Base-by-base conservation (phyloP, 768 basidiomycete species). In the Postia placenta region DNA sequence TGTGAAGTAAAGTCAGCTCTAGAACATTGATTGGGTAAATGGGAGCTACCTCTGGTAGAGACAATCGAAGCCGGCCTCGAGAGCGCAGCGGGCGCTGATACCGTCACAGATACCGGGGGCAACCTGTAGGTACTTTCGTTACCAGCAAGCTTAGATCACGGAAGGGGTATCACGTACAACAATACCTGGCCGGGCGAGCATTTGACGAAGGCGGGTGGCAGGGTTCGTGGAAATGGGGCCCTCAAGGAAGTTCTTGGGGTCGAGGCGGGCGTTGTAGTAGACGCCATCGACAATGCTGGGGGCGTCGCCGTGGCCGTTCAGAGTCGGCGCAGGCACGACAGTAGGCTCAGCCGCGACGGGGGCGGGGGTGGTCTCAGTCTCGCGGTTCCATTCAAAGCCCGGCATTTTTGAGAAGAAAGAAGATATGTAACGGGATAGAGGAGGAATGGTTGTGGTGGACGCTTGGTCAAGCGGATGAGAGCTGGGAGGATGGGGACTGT, bases 91-190 rank as follows among this genome's bases (percentile, higher is more conserved):
- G 9, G 86, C 85, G 57, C 83, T 86, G 59, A 90, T 88, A 43
- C 85, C 85, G 49, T 87, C 85, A 48, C 85, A 86, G 37, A 87
- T 81, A 37, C 85, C 85, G n/a, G 85, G 86, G 2, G 85, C 85
- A 56, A 85, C 65, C 84, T 86, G 11, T 33, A 23, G 14, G 24
- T n/a, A n/a, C n/a, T n/a, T n/a, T n/a, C n/a, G n/a, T n/a, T n/a
- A n/a, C n/a, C n/a, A n/a, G 20, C 28, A 23, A 20, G 17, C 0
- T 22, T 58, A 5, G 24, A 42, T n/a, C 25, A 22, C 25, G 42
- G 17, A 24, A 20, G 19, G 6, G 20, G 20, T 6, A 14, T 25
- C 22, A 45, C 81, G 53, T 67, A 87, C 86, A 39, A 87, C 80
- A 40, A 87, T 87, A 22, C 86, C 86, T 7, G 86, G 86, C 41